These are phyloP conservation scores for Giardia muris DNA, from an alignment of 208 protist species.

Conservation along the genomic window DNA sequence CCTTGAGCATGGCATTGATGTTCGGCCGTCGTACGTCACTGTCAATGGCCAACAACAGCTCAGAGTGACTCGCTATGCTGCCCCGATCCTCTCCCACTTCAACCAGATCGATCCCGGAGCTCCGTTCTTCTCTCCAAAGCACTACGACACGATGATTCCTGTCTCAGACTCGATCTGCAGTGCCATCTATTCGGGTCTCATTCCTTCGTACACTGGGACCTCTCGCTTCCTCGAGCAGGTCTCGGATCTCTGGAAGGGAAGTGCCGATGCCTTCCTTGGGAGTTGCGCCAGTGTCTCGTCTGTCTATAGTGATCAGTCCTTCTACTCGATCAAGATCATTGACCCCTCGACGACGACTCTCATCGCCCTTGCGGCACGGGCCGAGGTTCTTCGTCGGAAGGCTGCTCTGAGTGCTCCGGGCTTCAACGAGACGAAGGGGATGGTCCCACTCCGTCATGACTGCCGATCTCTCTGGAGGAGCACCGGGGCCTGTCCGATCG, in stretches of 20 bases:
- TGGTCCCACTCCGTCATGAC: background rate
- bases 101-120: background rate
- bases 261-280: slow-evolving; percentile 4
- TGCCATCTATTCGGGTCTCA: background rate
- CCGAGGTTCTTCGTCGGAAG: background rate
- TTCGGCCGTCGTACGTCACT: background rate
- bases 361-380: background rate
- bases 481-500: background rate
- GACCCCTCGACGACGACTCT: background rate
- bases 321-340: background rate
- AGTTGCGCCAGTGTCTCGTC: background rate
- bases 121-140: background rate
- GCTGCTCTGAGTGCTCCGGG: background rate
- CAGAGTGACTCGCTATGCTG: background rate
- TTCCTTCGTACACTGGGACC: background rate
- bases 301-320: background rate
- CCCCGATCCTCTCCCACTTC: background rate
- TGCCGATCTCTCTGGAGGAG: background rate
- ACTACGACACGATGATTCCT: background rate
- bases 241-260: background rate
- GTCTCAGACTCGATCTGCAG: background rate
- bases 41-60: background rate
- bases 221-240: background rate
- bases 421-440: background rate
- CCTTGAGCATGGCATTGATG: background rate